phyloP scores from a whole-genome alignment of 1,139 yeast genomes.

The Petasospora rhodanensis region DNA sequence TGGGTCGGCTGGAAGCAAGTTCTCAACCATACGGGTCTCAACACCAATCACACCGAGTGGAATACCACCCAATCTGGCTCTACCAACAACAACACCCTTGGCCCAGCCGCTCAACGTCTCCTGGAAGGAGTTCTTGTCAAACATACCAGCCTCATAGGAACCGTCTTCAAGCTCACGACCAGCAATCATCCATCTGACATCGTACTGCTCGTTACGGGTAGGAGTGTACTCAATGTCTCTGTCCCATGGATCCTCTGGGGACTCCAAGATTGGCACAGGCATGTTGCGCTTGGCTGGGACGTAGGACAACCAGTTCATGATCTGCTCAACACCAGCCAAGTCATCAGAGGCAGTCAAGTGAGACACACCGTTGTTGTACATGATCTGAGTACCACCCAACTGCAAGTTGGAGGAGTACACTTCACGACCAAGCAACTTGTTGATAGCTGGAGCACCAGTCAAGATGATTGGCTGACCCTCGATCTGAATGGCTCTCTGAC shows the following conservation, averaged over 20 bases:
- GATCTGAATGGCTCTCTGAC: conserved; percentile 97
- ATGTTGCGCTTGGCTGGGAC: conserved; percentile 86
- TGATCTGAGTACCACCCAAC: conserved; percentile 97
- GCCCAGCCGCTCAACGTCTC: conserved; percentile 99
- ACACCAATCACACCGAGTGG: conserved; percentile 98
- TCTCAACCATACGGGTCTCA: conserved; percentile 86
- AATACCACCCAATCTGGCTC: conserved; percentile 98
- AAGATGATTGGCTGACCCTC: conserved; percentile 98
- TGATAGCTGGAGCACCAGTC: conserved; percentile 98
- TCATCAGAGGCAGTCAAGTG: conserved; percentile 95
- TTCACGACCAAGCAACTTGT: conserved; percentile 92
- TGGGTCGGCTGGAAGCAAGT: conserved; percentile 93
- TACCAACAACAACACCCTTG: conserved; percentile 94
- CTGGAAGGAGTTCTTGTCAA: conserved; percentile 88
- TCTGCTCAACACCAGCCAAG: conserved; percentile 92
- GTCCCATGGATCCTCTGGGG: conserved; percentile 79
- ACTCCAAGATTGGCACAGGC: conserved; percentile 88
- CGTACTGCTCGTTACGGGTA: conserved; percentile 67
- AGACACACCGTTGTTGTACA: conserved; percentile 97
- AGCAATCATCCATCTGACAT: conserved; percentile 91
- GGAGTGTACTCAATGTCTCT: conserved; percentile 86
- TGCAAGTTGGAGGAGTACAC: conserved; percentile 95
- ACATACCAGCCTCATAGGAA: conserved; percentile 76
- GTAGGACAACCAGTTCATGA: conserved; percentile 94
- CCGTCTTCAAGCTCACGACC: conserved; percentile 72